These are phyloP conservation scores for Aquanectria penicillioides DNA, from an alignment of 2,329 filamentous ascomycete species.

Conservation along the genomic window DNA sequence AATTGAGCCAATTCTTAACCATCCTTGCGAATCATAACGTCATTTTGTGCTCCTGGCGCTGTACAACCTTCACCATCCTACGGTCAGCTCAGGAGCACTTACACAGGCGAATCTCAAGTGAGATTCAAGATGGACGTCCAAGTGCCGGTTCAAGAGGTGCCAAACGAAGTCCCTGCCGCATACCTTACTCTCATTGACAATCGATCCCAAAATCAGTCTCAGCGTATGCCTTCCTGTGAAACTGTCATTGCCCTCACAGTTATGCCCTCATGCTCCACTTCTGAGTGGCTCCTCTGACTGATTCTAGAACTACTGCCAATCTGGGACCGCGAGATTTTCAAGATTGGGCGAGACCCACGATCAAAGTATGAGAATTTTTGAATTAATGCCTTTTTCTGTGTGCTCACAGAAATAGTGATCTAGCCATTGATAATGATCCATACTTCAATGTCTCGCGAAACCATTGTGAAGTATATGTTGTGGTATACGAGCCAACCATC, in stretches of 20 bases:
- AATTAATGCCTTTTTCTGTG: background rate
- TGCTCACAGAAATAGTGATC: slow-evolving; percentile 43
- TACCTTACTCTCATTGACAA: slow-evolving; percentile 39
- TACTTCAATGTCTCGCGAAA: slow-evolving; percentile 58
- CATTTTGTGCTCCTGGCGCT: background rate
- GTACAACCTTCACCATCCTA: slow-evolving; percentile 15
- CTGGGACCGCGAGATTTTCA: slow-evolving; percentile 45
- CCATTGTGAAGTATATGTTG: slow-evolving; percentile 66
- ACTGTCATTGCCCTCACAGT: slow-evolving; percentile 1
- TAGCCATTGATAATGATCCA: slow-evolving; percentile 50
- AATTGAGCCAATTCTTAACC: too few species aligned
- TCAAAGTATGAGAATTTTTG: slow-evolving; percentile 43
- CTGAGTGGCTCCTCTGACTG: slow-evolving; percentile 23
- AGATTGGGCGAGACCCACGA: slow-evolving; percentile 47
- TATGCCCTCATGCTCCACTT: slow-evolving; percentile 15
- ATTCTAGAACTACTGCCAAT: slow-evolving; percentile 42
- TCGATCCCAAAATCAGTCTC: slow-evolving; percentile 37
- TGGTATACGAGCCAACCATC: slow-evolving; percentile 58
- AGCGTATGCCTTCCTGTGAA: slow-evolving; percentile 33
- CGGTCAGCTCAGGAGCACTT: slow-evolving; percentile 29
- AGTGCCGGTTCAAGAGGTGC: background rate
- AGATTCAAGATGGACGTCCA: slow-evolving; percentile 33
- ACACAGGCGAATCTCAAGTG: slow-evolving; percentile 22
- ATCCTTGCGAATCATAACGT: too few species aligned
- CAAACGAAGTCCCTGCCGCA: slow-evolving; percentile 37